Conservation (phyloP, 1,284 basidiomycete species). For the Phenoliferia sp. region DNA sequence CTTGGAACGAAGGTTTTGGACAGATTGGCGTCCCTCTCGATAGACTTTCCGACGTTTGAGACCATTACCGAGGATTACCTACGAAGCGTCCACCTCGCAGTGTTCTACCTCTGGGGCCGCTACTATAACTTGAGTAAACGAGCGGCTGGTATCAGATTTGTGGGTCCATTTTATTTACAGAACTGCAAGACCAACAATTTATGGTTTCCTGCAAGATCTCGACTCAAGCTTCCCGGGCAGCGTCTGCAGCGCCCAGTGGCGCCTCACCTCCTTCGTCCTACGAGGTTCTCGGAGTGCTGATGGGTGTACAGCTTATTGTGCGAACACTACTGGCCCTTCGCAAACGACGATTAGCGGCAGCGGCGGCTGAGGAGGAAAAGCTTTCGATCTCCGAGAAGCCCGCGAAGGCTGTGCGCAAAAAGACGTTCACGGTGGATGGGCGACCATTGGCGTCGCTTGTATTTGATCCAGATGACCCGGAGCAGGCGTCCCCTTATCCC, state of each 20-base stretch:
- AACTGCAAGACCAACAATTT: no score
- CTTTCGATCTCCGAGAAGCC: background rate
- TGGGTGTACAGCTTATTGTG: slow-evolving; percentile 40
- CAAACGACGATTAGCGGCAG: slow-evolving; percentile 10
- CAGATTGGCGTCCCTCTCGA: slow-evolving; percentile 8
- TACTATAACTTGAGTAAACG: slow-evolving; percentile 44
- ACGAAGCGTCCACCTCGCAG: slow-evolving; percentile 41
- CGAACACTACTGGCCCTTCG: slow-evolving; percentile 33
- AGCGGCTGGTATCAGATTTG: slow-evolving; percentile 39
- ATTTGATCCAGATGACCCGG: slow-evolving; percentile 36
- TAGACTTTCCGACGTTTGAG: slow-evolving; percentile 38
- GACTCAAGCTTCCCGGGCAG: slow-evolving; percentile 28
- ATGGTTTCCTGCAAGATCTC: slow-evolving; percentile 19
- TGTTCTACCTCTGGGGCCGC: slow-evolving; percentile 45
- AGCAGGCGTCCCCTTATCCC: slow-evolving; percentile 28
- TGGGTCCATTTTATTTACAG: no score
- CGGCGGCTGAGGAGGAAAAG: slow-evolving; percentile 8
- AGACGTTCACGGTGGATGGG: slow-evolving; percentile 32
- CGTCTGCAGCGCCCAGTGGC: slow-evolving; percentile 10
- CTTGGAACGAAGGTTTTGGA: slow-evolving; percentile 8
- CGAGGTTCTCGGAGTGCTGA: slow-evolving; percentile 42
- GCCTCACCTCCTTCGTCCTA: slow-evolving; percentile 36
- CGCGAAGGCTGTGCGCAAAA: slow-evolving; percentile 13
- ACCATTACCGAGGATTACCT: slow-evolving; percentile 39
- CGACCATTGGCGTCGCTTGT: slow-evolving; percentile 23